Evolutionary conservation across 306 rosid genomes (phyloP).

Genomic region (Cicer bijugum): DNA sequence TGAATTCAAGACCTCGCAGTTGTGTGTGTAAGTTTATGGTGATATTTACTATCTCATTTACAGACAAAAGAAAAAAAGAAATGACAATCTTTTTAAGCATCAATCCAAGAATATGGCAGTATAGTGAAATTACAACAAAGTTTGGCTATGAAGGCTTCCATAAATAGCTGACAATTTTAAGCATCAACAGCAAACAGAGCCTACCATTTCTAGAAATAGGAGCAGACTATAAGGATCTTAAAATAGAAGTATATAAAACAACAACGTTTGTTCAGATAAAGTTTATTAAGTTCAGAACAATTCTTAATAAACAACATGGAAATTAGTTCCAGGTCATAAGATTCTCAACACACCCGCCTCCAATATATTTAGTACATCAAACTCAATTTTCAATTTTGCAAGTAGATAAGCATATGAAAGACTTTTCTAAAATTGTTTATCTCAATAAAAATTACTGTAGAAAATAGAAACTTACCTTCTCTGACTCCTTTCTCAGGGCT

Average conservation of each 20-base stretch:
- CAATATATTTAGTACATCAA: conserved; percentile 5
- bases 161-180: too few species aligned
- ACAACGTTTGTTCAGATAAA: neutral
- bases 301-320: conserved; percentile 14
- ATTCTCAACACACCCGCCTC: neutral
- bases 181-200: too few species aligned
- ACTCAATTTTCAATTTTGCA: neutral
- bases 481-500: conserved; percentile 63
- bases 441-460: neutral
- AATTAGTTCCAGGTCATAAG: neutral
- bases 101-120: conserved; percentile 23
- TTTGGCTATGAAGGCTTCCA: conserved; percentile 14
- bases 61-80: too few species aligned
- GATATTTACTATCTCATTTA: too few species aligned
- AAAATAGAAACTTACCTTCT: conserved; percentile 59
- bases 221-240: neutral
- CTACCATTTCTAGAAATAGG: neutral
- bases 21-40: too few species aligned
- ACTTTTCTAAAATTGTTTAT: neutral
- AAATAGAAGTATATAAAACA: neutral
- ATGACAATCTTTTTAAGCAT: neutral
- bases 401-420: conserved; percentile 5
- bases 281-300: neutral
- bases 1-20: too few species aligned
- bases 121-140: conserved; percentile 14